These are phyloP conservation scores for Trichoderma lentiforme DNA, from an alignment of 2,329 filamentous ascomycete genomes.

Conservation along the genomic window DNA sequence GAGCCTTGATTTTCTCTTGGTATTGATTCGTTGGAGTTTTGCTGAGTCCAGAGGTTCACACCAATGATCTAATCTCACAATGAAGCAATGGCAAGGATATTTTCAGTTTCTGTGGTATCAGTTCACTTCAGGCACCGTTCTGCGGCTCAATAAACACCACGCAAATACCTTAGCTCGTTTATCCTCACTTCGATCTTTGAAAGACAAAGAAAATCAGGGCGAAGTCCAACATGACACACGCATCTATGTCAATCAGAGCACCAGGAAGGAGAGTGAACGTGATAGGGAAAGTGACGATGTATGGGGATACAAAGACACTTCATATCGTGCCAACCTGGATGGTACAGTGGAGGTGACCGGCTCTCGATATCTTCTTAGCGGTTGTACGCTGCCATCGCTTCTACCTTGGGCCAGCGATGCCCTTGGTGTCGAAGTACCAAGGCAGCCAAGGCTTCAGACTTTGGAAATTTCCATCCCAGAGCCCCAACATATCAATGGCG, in stretches of 20 bases:
- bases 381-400: not conserved
- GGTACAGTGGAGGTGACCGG: not conserved
- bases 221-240: not conserved
- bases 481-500: not conserved
- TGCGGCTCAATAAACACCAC: not conserved
- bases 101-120: not conserved
- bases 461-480: not conserved
- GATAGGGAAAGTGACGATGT: not conserved
- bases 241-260: not conserved
- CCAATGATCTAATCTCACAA: not conserved
- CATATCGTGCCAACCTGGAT: not conserved
- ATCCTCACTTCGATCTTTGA: not conserved
- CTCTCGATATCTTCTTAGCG: not conserved
- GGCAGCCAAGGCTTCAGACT: not conserved
- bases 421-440: not conserved
- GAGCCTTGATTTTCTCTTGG: not conserved
- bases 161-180: not conserved
- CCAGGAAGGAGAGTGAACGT: not conserved
- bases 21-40: not conserved
- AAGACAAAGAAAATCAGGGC: not conserved
- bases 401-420: not conserved
- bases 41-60: not conserved
- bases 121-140: not conserved
- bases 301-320: not conserved
- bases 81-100: not conserved